These are phyloP conservation scores for Boletus speciosus DNA, from an alignment of 768 basidiomycete species.

Conservation along the genomic window DNA sequence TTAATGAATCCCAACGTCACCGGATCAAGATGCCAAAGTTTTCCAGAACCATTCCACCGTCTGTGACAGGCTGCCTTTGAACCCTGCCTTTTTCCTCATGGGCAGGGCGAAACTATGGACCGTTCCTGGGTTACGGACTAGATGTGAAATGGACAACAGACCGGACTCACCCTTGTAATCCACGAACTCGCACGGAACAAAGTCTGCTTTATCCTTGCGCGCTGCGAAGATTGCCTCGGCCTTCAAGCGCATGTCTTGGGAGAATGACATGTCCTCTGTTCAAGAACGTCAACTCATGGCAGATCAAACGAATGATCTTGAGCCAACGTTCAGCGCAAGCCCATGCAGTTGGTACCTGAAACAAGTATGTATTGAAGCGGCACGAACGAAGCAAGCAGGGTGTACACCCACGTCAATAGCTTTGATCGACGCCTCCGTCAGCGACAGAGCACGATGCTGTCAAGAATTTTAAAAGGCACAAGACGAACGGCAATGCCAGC, in stretches of 20 bases:
- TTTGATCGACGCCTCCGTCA: conserved; percentile 32
- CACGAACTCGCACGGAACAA: conserved; percentile 34
- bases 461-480: conserved; percentile 30
- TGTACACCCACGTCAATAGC: conserved; percentile 26
- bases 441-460: conserved; percentile 40
- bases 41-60: conserved; percentile 41
- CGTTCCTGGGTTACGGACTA: conserved; percentile 35
- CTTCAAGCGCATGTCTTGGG: conserved; percentile 20
- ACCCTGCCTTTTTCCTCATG: conserved; percentile 42
- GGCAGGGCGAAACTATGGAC: conserved; percentile 44
- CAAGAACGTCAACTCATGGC: background rate
- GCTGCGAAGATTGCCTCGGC: conserved; percentile 31
- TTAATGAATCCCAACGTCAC: background rate
- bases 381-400: background rate
- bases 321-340: conserved; percentile 36
- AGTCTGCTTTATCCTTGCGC: conserved; percentile 27
- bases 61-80: conserved; percentile 42
- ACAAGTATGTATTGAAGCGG: background rate
- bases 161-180: conserved; percentile 33
- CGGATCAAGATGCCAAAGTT: conserved; percentile 23
- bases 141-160: background rate
- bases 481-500: conserved; percentile 29
- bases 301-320: background rate
- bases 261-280: conserved; percentile 35
- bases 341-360: conserved; percentile 31